A percentile compares a stretch with the other conserved stretches of the same genome.
Evolutionary conservation across 441 rosid species (phyloP).

Genomic region (Rhodomyrtus psidioides): DNA sequence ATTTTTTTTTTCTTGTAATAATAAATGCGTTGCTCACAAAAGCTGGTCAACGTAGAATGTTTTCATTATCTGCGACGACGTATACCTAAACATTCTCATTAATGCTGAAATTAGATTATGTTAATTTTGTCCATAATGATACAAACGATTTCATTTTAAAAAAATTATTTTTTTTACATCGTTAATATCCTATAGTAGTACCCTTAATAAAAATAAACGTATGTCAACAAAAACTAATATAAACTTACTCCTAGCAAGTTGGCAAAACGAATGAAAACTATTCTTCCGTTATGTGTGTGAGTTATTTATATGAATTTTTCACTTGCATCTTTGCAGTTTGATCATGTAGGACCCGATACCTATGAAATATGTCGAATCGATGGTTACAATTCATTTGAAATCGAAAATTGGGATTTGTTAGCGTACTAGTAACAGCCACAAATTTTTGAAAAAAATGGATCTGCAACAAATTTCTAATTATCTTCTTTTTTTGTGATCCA

Average conservation of each 20-base stretch:
- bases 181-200: not conserved
- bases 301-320: not conserved
- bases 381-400: not conserved
- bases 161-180: not conserved
- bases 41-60: not conserved
- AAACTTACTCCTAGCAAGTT: not conserved
- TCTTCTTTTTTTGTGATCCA: no score
- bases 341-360: not conserved
- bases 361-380: not conserved
- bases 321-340: not conserved
- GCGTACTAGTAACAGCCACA: no score
- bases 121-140: not conserved
- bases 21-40: fast-evolving
- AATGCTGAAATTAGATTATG: not conserved
- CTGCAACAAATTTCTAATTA: no score
- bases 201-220: not conserved
- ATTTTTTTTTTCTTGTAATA: not conserved
- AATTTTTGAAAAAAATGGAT: no score
- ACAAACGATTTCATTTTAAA: not conserved
- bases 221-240: not conserved
- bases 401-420: not conserved
- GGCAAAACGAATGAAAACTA: fast-evolving
- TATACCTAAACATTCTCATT: not conserved
- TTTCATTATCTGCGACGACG: not conserved
- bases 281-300: fast-evolving